A percentile compares a stretch with the other conserved stretches of the same genome.
Evolutionary conservation across 768 basidiomycete genomes (phyloP).

Genomic region (Termitomyces sp.): DNA sequence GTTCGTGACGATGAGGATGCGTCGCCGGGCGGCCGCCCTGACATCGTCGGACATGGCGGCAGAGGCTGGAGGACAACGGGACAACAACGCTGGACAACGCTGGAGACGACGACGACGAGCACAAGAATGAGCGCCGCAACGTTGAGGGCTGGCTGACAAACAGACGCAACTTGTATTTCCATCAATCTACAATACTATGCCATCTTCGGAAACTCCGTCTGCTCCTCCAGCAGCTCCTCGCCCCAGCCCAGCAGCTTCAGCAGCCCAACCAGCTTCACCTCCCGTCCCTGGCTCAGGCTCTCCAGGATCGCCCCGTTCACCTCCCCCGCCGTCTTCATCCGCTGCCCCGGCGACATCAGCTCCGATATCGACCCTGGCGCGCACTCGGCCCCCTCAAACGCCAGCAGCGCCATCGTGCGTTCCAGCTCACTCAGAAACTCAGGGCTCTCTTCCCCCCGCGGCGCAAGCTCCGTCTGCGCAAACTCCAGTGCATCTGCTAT

Average conservation of each 20-base stretch:
- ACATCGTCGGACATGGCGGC: slow-evolving; percentile 57
- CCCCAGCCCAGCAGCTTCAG: slow-evolving; percentile 87
- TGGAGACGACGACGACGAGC: not conserved
- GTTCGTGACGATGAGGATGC: slow-evolving; percentile 55
- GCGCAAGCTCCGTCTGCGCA: slow-evolving; percentile 91
- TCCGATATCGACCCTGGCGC: slow-evolving; percentile 68
- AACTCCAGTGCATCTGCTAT: slow-evolving; percentile 80
- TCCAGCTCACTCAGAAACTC: slow-evolving; percentile 91
- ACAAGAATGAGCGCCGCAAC: slow-evolving; percentile 1
- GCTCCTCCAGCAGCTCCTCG: slow-evolving; percentile 70
- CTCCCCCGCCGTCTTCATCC: slow-evolving; percentile 92
- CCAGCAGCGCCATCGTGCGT: slow-evolving; percentile 89
- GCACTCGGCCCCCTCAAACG: slow-evolving; percentile 60
- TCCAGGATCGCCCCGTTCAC: slow-evolving; percentile 95
- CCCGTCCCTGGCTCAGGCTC: slow-evolving; percentile 85
- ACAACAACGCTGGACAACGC: not conserved
- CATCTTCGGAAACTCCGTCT: slow-evolving; percentile 77
- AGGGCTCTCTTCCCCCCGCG: slow-evolving; percentile 90
- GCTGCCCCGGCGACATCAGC: slow-evolving; percentile 78
- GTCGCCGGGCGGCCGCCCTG: slow-evolving; percentile 29
- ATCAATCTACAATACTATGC: slow-evolving; percentile 15
- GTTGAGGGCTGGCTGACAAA: slow-evolving; percentile 10
- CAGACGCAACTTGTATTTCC: slow-evolving; percentile 1
- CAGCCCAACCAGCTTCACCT: slow-evolving; percentile 82
- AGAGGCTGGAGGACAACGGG: not conserved